A percentile compares a stretch with the other conserved stretches of the same genome.
Evolutionary conservation across 805 yeast genomes (phyloP).

Genomic region (Cyberlindnera maritima): DNA sequence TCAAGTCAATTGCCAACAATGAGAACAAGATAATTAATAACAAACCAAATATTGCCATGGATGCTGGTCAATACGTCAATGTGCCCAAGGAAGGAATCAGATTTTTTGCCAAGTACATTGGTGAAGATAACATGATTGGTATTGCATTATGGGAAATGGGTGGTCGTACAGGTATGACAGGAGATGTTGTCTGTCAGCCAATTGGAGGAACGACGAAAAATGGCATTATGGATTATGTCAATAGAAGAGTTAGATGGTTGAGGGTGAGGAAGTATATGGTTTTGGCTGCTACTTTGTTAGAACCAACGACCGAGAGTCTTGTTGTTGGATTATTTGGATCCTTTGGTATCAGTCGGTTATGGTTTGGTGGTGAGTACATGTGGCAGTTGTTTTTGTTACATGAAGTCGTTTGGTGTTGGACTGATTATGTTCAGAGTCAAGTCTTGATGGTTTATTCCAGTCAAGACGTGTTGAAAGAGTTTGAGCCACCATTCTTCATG

Average conservation of each 20-base stretch:
- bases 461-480: constrained; percentile 19
- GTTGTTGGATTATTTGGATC: constrained; percentile 67
- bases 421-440: constrained; percentile 61
- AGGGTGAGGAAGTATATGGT: constrained; percentile 89
- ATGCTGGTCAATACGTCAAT: constrained; percentile 30
- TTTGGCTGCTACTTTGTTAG: constrained; percentile 74
- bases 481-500: constrained; percentile 31
- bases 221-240: constrained; percentile 52
- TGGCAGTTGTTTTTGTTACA: constrained; percentile 46
- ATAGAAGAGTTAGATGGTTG: constrained; percentile 78
- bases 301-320: constrained; percentile 81
- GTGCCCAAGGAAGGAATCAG: constrained; percentile 49
- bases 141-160: constrained; percentile 75
- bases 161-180: constrained; percentile 74
- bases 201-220: constrained; percentile 38
- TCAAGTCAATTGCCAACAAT: constrained; percentile 37
- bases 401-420: constrained; percentile 56
- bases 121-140: constrained; percentile 92
- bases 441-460: constrained; percentile 34
- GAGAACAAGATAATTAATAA: constrained; percentile 29
- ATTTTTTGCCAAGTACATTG: constrained; percentile 76
- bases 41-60: constrained; percentile 34
- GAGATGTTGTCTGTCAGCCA: constrained; percentile 81
- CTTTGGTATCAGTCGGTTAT: constrained; percentile 49
- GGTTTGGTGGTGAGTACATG: constrained; percentile 35